Evolutionary conservation across 352 stramenopile genomes (phyloP).

Genomic region (Globisporangium megalacanthum): DNA sequence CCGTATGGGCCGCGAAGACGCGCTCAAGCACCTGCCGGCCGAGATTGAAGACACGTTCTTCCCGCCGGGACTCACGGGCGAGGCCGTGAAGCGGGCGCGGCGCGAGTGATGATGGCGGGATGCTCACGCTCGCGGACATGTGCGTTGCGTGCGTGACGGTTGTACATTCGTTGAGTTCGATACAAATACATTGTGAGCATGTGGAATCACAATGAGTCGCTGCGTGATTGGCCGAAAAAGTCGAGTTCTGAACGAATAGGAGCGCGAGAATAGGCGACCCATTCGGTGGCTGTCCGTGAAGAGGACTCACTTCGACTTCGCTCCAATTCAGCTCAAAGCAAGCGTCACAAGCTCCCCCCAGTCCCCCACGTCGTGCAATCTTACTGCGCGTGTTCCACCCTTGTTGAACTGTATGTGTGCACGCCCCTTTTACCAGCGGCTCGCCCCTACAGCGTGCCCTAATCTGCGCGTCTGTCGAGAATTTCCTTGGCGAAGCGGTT

Average conservation of each 20-base stretch:
- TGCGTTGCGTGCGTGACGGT: not conserved
- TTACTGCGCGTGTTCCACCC: not conserved
- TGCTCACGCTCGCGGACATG: not conserved
- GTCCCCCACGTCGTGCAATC: no score
- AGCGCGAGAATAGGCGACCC: no score
- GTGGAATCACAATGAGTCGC: not conserved
- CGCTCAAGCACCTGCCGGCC: constrained; percentile 44
- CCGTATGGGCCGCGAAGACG: constrained; percentile 71
- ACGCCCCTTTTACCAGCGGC: constrained; percentile 69
- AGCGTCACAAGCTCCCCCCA: no score
- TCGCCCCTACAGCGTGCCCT: constrained; percentile 22
- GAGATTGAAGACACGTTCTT: constrained; percentile 45
- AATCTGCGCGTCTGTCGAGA: constrained; percentile 4
- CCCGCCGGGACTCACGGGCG: not conserved
- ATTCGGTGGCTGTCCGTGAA: not conserved
- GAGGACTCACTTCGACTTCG: no score
- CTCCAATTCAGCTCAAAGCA: no score
- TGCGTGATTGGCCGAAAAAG: not conserved
- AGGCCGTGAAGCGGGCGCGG: constrained; percentile 3
- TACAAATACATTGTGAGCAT: not conserved
- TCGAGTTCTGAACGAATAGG: not conserved
- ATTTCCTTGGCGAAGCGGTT: constrained; percentile 50
- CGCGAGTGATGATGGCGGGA: not conserved
- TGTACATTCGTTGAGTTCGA: not conserved
- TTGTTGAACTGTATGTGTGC: not conserved